Base-by-base conservation (phyloP, 2,329 filamentous ascomycete genomes). In the Botrytis squamosa region DNA sequence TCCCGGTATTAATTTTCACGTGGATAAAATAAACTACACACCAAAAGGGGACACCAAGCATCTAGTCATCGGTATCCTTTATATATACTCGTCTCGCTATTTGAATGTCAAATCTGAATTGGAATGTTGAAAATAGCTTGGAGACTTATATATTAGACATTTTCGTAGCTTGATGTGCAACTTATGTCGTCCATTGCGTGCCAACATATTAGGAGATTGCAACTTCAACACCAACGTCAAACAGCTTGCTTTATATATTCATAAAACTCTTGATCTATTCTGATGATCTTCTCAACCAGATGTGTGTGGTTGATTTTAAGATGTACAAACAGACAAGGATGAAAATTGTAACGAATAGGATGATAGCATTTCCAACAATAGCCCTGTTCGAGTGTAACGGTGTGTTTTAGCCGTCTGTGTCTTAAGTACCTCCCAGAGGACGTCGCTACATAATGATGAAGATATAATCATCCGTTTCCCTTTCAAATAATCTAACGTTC, bases 271-370 rank as follows among this genome's bases (percentile, higher is more conserved):
- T 40, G 38, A 52, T 38, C 9, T 20, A 22, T 52, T 18, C 22
- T 44, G 38, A 40, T 44, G 38, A 64, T 64, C 38, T 49, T 49
- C 20, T 49, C 22, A 49, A 25, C 9, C 20, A 49, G 46, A 7
- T 25, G 46, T 44, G 25, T 66, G 64, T 46, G 10, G 64, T 66
- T 25, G 60, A 42, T 63, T 42, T 62, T 63, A 18, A 52, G 64
- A 33, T 52, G 42, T 66, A 40, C 33, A 52, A 40, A n/a, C 33
- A 38, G 25, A 55, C 65, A 68, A 68, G 65, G 65, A 68, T 57
- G 12, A 20, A 9, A 33, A 68, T 29, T 29, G 3, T 6, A 40
- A 36, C 66, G 66, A 68, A 68, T 68, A 33, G 66, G 46, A 57
- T 57, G n/a, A 49, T 16, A 36, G 10, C 12, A 49, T 49, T 49